A percentile compares a stretch with the other conserved stretches of the same genome.
Evolutionary conservation across 768 basidiomycete species (phyloP).

Genomic region (Paxillus involutus): DNA sequence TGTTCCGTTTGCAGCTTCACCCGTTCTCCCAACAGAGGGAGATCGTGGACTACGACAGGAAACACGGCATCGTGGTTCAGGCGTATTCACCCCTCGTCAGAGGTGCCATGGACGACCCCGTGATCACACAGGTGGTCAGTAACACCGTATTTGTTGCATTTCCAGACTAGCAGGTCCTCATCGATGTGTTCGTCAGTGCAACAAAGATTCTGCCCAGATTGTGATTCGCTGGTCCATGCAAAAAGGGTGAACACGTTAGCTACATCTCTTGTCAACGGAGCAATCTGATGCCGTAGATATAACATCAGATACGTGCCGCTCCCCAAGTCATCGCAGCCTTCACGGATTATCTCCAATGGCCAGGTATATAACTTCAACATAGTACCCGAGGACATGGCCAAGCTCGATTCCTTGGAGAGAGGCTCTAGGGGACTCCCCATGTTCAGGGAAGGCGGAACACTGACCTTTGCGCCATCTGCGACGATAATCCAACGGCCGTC

Average conservation of each 20-base stretch:
- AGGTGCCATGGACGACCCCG: constrained; percentile 45
- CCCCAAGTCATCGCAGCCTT: constrained; percentile 46
- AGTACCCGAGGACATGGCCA: constrained; percentile 40
- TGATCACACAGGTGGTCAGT: constrained; percentile 48
- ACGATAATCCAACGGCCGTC: constrained; percentile 21
- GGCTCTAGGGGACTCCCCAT: constrained; percentile 45
- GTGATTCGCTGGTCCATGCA: constrained; percentile 89
- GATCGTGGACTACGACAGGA: constrained; percentile 34
- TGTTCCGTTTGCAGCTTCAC: constrained; percentile 14
- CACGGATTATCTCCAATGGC: constrained; percentile 43
- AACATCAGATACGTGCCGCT: constrained; percentile 42
- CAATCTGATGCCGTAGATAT: constrained; percentile 2
- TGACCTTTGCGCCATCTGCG: too few relatives aligned
- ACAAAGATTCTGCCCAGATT: constrained; percentile 66
- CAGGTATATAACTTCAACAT: constrained; percentile 49
- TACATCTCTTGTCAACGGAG: background rate
- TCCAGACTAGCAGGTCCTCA: too few relatives aligned
- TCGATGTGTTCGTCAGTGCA: constrained; percentile 36
- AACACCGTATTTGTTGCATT: too few relatives aligned
- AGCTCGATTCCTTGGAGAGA: constrained; percentile 43
- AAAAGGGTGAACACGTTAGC: constrained; percentile 46
- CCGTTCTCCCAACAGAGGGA: constrained; percentile 38
- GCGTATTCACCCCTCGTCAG: constrained; percentile 39
- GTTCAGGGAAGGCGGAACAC: too few relatives aligned
- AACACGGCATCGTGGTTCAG: constrained; percentile 37